These are phyloP conservation scores for Asparagopsis taxiformis DNA, from an alignment of 31 red algal genomes.

Conservation along the genomic window DNA sequence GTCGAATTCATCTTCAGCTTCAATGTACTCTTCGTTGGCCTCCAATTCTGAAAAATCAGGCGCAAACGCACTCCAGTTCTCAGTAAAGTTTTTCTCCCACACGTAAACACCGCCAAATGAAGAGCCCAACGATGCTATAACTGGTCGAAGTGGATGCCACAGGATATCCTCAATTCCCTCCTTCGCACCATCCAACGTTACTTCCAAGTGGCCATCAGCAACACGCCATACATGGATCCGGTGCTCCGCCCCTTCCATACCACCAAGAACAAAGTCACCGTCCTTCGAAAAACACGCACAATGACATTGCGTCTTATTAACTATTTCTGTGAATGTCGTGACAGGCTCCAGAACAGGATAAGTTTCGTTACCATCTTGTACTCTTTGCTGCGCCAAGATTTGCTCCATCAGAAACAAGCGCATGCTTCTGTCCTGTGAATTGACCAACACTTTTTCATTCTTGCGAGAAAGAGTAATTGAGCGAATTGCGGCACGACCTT, in stretches of 20 bases:
- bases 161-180: conserved; percentile 63
- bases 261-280: conserved; percentile 80
- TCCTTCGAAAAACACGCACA: conserved; percentile 69
- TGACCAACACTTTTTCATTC: conserved; percentile 47
- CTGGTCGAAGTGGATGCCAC: conserved; percentile 80
- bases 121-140: conserved; percentile 55
- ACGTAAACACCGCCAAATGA: conserved; percentile 71
- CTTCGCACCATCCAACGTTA: conserved; percentile 77
- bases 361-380: background rate
- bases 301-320: conserved; percentile 73
- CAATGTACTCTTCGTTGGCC: conserved; percentile 96
- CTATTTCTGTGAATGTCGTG: conserved; percentile 72
- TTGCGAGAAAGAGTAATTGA: conserved; percentile 56
- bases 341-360: background rate
- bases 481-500: conserved; percentile 42
- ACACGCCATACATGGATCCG: conserved; percentile 80
- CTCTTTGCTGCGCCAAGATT: background rate
- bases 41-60: conserved; percentile 93
- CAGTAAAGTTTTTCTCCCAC: conserved; percentile 82
- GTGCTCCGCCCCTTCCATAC: conserved; percentile 72
- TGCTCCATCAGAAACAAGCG: conserved; percentile 57
- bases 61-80: conserved; percentile 98
- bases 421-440: conserved; percentile 75
- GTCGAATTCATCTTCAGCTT: conserved; percentile 98
- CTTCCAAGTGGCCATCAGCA: conserved; percentile 74